Percentiles rank a stretch among this genome's conserved stretches.
These are phyloP conservation scores for Boletales sp. DNA, from an alignment of 768 basidiomycete species.

Conservation along the genomic window DNA sequence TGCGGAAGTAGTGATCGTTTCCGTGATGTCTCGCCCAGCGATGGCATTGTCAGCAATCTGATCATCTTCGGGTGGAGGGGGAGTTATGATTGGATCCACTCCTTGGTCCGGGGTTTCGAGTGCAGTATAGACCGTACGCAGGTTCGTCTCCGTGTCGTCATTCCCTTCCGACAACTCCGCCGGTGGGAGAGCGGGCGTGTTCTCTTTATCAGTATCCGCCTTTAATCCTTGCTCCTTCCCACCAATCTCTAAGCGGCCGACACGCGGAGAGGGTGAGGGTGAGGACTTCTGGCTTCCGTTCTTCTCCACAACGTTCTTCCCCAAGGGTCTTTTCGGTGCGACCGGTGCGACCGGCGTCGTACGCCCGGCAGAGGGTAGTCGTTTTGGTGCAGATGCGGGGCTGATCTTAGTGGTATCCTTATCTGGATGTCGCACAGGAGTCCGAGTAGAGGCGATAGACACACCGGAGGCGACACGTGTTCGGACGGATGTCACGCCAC, in stretches of 20 bases:
- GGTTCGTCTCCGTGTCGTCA: constrained; percentile 34
- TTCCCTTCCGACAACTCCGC: constrained; percentile 34
- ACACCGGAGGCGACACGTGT: constrained; percentile 26
- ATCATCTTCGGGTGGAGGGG: constrained; percentile 14
- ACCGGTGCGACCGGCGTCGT: constrained; percentile 20
- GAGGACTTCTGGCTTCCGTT: constrained; percentile 13
- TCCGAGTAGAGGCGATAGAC: constrained; percentile 24
- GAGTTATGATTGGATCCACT: constrained; percentile 6
- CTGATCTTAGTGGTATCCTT: constrained; percentile 20
- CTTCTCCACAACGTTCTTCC: constrained; percentile 11
- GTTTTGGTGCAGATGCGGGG: constrained; percentile 18
- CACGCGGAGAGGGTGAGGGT: constrained; percentile 15
- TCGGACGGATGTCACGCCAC: constrained; percentile 5
- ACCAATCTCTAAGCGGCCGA: constrained; percentile 10
- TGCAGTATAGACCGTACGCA: constrained; percentile 19
- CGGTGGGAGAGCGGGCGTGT: constrained; percentile 12
- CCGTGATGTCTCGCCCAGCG: constrained; percentile 22
- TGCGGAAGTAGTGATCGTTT: constrained; percentile 25
- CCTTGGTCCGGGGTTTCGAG: constrained; percentile 12
- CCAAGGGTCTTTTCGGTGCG: constrained; percentile 16
- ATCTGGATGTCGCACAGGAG: constrained; percentile 21
- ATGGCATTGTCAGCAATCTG: constrained; percentile 14
- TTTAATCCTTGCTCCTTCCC: constrained; percentile 38
- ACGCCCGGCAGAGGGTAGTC: constrained; percentile 20
- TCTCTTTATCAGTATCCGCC: constrained; percentile 18